Evolutionary conservation across 192 early-diverging fungal species (phyloP).

Genomic region (Coemansia sp.): DNA sequence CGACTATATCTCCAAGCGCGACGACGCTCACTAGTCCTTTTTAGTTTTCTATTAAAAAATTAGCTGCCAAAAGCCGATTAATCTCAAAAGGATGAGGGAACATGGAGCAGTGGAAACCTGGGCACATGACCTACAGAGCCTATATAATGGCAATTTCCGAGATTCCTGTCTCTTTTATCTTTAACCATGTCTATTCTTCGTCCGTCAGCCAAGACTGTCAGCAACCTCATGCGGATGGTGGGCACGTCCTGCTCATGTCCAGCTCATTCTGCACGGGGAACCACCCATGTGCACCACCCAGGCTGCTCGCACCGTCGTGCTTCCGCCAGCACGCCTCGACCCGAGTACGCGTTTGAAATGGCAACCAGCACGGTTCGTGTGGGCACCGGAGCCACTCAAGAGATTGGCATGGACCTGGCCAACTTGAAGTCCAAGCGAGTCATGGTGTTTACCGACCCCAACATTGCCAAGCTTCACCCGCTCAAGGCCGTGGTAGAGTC

Average conservation of each 20-base stretch:
- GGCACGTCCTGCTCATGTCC: constrained; percentile 51
- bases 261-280: constrained; percentile 26
- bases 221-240: constrained; percentile 54
- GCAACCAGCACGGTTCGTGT: constrained; percentile 86
- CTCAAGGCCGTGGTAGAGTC: constrained; percentile 75
- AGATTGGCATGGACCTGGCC: constrained; percentile 80
- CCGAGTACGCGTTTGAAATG: constrained; percentile 82
- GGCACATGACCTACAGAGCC: constrained; percentile 7
- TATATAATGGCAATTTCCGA: not conserved
- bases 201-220: constrained; percentile 36
- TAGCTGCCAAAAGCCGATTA: no score
- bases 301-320: constrained; percentile 22
- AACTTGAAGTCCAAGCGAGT: constrained; percentile 81
- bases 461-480: constrained; percentile 70
- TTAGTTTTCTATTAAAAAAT: not conserved
- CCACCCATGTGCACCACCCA: constrained; percentile 18
- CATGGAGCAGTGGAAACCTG: no score
- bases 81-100: no score
- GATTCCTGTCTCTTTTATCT: not conserved
- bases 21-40: constrained; percentile 63
- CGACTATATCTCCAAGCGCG: constrained; percentile 71
- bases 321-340: constrained; percentile 18
- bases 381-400: constrained; percentile 76
- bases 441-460: constrained; percentile 79
- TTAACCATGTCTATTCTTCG: constrained; percentile 10